phyloP scores from a whole-genome alignment of 164 flowering plant genomes.

The Vitis amurensis region DNA sequence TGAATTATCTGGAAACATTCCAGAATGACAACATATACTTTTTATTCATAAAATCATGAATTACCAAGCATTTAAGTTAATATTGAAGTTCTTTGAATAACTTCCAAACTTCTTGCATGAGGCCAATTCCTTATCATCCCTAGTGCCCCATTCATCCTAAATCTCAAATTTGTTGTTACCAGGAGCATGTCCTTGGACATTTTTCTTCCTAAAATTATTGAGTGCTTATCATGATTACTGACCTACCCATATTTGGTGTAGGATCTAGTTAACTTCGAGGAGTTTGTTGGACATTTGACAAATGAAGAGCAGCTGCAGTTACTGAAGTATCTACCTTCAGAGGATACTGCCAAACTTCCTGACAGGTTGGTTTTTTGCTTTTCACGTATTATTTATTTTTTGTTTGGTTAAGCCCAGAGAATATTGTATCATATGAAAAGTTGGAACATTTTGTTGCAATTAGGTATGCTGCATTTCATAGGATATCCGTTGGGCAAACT shows the following conservation, averaged over 20 bases:
- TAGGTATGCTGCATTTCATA: background rate
- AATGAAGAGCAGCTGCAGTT: slow-evolving; percentile 68
- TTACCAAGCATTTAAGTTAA: background rate
- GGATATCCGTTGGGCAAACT: background rate
- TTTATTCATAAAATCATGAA: background rate
- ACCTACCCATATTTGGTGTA: slow-evolving; percentile 31
- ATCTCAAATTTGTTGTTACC: background rate
- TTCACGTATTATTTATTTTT: slow-evolving; percentile 4
- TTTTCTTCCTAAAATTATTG: background rate
- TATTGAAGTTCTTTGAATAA: background rate
- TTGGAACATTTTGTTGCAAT: no score
- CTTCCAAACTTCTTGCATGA: background rate
- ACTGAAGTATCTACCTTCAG: slow-evolving; percentile 67
- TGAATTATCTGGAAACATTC: background rate
- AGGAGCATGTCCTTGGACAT: background rate
- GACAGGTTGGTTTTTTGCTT: slow-evolving; percentile 49
- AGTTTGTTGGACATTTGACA: slow-evolving; percentile 58
- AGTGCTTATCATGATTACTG: slow-evolving; percentile 11
- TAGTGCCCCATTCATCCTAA: background rate
- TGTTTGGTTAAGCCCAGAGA: background rate
- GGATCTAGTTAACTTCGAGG: slow-evolving; percentile 75
- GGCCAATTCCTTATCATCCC: background rate
- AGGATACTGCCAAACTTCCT: slow-evolving; percentile 51
- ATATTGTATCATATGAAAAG: background rate
- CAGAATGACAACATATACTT: background rate